phyloP scores from a whole-genome alignment of 2,329 filamentous ascomycete species.

The Bertia moriformis region DNA sequence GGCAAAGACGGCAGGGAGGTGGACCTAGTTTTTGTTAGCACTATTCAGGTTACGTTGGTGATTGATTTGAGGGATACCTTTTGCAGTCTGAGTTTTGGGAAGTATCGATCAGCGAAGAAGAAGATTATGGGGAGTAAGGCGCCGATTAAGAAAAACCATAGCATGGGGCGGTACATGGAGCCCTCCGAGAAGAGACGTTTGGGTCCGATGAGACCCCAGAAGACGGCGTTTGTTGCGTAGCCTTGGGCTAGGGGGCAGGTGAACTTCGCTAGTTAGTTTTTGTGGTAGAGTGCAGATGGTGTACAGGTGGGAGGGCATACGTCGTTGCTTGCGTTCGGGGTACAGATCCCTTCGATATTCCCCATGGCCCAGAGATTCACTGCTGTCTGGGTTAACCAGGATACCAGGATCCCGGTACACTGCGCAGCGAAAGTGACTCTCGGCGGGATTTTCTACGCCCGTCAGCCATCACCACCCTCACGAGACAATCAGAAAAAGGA shows the following conservation, averaged over 20 bases:
- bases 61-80: too few relatives aligned
- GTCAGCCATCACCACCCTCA: slow-evolving; percentile 5
- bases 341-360: not conserved
- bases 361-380: not conserved
- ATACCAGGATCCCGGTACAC: not conserved
- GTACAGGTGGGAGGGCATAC: not conserved
- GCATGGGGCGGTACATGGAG: slow-evolving; percentile 2
- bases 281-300: not conserved
- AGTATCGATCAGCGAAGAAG: slow-evolving; percentile 16
- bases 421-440: not conserved
- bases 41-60: too few relatives aligned
- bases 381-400: not conserved
- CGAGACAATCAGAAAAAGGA: slow-evolving; percentile 10
- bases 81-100: slow-evolving; percentile 12
- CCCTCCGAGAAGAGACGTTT: slow-evolving; percentile 1
- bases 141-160: slow-evolving; percentile 4
- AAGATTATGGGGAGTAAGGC: slow-evolving; percentile 3
- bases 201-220: not conserved
- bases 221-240: slow-evolving; percentile 1
- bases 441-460: slow-evolving; percentile 4
- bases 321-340: not conserved
- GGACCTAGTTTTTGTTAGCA: not conserved
- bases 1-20: not conserved
- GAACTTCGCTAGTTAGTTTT: not conserved
- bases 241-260: not conserved